phyloP scores from a whole-genome alignment of 495 filamentous ascomycete species.

The Astrothelium subdiscretum region DNA sequence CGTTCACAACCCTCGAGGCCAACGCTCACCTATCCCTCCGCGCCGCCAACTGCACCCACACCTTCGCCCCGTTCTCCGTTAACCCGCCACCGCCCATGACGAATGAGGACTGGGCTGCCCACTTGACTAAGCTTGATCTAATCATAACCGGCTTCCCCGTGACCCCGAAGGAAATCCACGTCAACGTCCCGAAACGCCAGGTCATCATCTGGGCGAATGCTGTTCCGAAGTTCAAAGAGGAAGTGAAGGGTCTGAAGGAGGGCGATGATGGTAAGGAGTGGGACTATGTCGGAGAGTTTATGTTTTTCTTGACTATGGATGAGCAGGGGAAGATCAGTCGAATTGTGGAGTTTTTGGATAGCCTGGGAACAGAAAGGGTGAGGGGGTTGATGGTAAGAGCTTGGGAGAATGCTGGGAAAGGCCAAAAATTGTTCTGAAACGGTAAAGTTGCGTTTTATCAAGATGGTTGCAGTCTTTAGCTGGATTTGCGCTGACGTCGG shows the following conservation, averaged over 20 bases:
- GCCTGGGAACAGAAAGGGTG: neutral
- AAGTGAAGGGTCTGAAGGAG: constrained; percentile 3
- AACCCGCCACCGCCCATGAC: constrained; percentile 4
- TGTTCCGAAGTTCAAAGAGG: constrained; percentile 4
- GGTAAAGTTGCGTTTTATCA: neutral
- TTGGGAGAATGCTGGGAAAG: neutral
- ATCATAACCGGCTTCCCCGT: constrained; percentile 8
- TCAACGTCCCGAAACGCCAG: constrained; percentile 5
- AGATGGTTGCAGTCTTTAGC: neutral
- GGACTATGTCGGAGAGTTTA: constrained; percentile 9
- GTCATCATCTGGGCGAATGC: constrained; percentile 9
- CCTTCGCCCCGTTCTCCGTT: constrained; percentile 9
- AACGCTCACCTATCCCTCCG: constrained; percentile 4
- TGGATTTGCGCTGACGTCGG: too few species aligned
- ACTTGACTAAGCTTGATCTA: neutral
- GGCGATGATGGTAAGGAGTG: constrained; percentile 1
- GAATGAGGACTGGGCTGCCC: constrained; percentile 4
- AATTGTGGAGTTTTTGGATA: constrained; percentile 13
- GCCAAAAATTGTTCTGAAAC: neutral
- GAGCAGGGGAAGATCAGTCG: constrained; percentile 10
- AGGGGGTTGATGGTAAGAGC: constrained; percentile 2
- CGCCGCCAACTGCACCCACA: constrained; percentile 2
- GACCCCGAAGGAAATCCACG: constrained; percentile 9
- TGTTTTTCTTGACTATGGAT: constrained; percentile 7
- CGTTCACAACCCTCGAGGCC: constrained; percentile 2